Conservation (phyloP, 2,329 filamentous ascomycete species). For the Basipetospora chlamydospora region DNA sequence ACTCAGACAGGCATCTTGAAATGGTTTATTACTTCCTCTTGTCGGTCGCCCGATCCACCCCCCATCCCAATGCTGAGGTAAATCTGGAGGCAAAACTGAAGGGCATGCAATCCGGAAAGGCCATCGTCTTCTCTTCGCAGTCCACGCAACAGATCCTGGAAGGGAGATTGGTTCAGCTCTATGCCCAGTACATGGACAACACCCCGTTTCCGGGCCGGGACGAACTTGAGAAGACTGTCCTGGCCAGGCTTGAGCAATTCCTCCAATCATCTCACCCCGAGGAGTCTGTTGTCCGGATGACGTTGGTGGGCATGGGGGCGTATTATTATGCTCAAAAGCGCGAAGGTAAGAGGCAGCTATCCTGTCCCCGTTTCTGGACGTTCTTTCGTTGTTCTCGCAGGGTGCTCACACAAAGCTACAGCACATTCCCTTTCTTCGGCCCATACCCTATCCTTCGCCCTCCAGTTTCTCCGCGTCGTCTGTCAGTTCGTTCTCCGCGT, state of each 20-base stretch:
- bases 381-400: conserved; percentile 1
- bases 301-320: conserved; percentile 74
- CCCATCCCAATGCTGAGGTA: conserved; percentile 56
- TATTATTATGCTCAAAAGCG: conserved; percentile 53
- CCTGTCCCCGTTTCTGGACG: background rate
- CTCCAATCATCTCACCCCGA: conserved; percentile 38
- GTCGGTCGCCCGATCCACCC: conserved; percentile 57
- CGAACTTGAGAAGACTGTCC: conserved; percentile 73
- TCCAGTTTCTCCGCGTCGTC: conserved; percentile 3
- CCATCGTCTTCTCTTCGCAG: conserved; percentile 18
- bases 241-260: conserved; percentile 50
- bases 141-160: conserved; percentile 50
- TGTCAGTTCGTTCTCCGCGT: background rate
- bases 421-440: background rate
- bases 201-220: conserved; percentile 59
- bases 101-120: conserved; percentile 18
- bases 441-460: conserved; percentile 3
- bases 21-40: conserved; percentile 85
- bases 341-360: conserved; percentile 2
- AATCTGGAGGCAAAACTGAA: conserved; percentile 74
- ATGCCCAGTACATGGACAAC: conserved; percentile 71
- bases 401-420: too few species aligned
- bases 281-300: conserved; percentile 59
- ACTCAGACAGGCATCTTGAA: conserved; percentile 65
- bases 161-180: conserved; percentile 73